These are phyloP conservation scores for Kazachstania taianensis DNA, from an alignment of 805 yeast genomes.

Conservation along the genomic window DNA sequence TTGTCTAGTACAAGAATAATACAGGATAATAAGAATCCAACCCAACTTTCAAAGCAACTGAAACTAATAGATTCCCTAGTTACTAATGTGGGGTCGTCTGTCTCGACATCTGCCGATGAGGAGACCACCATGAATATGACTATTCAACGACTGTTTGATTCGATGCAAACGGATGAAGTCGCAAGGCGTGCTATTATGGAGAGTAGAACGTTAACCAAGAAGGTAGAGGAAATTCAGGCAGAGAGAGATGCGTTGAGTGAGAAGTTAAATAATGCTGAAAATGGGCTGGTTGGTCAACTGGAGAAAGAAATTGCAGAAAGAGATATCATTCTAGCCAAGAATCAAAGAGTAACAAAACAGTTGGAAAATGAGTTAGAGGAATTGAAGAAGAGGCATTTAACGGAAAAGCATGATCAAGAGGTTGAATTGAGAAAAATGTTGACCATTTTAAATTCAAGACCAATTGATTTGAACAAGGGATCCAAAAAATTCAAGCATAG, in stretches of 20 bases:
- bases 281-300: constrained; percentile 65
- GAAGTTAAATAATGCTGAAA: constrained; percentile 66
- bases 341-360: constrained; percentile 53
- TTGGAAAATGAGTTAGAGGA: constrained; percentile 60
- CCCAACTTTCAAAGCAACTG: constrained; percentile 25
- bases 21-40: constrained; percentile 18
- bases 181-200: constrained; percentile 66
- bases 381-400: constrained; percentile 43
- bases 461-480: neutral
- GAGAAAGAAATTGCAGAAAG: constrained; percentile 61
- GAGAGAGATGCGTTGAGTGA: constrained; percentile 60
- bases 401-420: constrained; percentile 68
- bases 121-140: constrained; percentile 72
- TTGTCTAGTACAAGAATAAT: constrained; percentile 22
- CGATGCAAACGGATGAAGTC: constrained; percentile 81
- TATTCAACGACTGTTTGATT: constrained; percentile 62
- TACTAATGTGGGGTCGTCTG: constrained; percentile 49
- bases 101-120: constrained; percentile 33
- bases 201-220: constrained; percentile 43
- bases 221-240: constrained; percentile 36
- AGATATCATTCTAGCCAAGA: constrained; percentile 50
- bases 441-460: constrained; percentile 46
- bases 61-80: constrained; percentile 63
- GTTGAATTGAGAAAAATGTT: constrained; percentile 66
- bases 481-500: neutral